Conservation (phyloP, 768 basidiomycete genomes). For the Holtermannia corniformis region DNA sequence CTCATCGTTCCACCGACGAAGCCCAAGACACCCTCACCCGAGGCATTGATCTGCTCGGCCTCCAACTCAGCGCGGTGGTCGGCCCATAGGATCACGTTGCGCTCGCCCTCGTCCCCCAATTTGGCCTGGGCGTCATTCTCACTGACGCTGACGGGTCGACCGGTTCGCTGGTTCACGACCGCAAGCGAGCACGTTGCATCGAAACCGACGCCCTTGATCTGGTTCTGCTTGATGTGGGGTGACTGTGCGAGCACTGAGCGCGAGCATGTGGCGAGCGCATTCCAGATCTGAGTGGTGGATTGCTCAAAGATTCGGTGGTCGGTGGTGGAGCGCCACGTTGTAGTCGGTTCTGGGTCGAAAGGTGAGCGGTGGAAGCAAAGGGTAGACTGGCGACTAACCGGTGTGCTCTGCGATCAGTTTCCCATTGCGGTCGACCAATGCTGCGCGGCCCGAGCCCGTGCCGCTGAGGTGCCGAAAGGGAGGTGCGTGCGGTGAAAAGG, state of each 20-base stretch:
- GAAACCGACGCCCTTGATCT: constrained; percentile 80
- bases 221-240: constrained; percentile 46
- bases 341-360: constrained; percentile 51
- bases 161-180: constrained; percentile 58
- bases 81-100: constrained; percentile 91
- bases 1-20: constrained; percentile 97
- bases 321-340: constrained; percentile 68
- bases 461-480: constrained; percentile 51
- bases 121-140: constrained; percentile 55
- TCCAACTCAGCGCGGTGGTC: constrained; percentile 91
- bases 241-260: constrained; percentile 53
- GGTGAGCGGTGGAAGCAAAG: neutral
- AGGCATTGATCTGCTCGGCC: constrained; percentile 77
- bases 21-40: constrained; percentile 72
- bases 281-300: constrained; percentile 82
- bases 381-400: constrained; percentile 19
- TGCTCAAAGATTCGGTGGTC: constrained; percentile 96
- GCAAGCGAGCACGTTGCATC: constrained; percentile 96
- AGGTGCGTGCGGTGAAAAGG: neutral
- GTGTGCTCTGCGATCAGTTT: constrained; percentile 66
- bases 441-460: constrained; percentile 85
- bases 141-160: constrained; percentile 65
- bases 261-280: constrained; percentile 51
- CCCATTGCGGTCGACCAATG: constrained; percentile 62
- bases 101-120: constrained; percentile 50